Conservation (phyloP, 2,329 filamentous ascomycete genomes). For the Saccharata proteae region DNA sequence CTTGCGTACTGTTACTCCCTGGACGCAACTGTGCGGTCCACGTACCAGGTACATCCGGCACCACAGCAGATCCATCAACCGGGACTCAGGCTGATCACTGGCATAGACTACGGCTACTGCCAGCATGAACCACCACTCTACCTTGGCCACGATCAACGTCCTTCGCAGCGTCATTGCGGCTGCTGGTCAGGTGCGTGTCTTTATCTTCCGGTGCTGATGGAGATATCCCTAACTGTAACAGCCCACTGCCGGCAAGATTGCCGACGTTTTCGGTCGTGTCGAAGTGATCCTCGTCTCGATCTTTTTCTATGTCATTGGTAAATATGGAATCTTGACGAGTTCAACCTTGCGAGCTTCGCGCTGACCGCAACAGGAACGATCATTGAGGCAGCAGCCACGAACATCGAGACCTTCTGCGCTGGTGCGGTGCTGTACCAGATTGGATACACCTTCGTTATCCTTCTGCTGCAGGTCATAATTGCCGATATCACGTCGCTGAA, state of each 20-base stretch:
- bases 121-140: constrained; percentile 40
- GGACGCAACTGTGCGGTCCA: constrained; percentile 44
- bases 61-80: constrained; percentile 2
- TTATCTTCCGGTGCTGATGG: background rate
- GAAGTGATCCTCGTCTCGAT: constrained; percentile 46
- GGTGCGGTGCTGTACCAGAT: constrained; percentile 50
- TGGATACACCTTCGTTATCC: constrained; percentile 49
- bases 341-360: background rate
- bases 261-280: constrained; percentile 49
- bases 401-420: constrained; percentile 41
- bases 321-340: background rate
- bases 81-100: constrained; percentile 1
- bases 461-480: constrained; percentile 53
- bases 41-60: constrained; percentile 31
- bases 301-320: constrained; percentile 42
- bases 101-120: constrained; percentile 41
- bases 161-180: constrained; percentile 48
- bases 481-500: constrained; percentile 53
- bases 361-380: constrained; percentile 28
- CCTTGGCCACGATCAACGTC: constrained; percentile 47
- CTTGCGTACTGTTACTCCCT: constrained; percentile 53
- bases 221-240: constrained; percentile 17
- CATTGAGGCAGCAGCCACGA: constrained; percentile 40
- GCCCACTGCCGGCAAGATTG: constrained; percentile 48
- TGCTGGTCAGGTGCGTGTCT: constrained; percentile 32